Percentiles rank a stretch among this genome's conserved stretches.
phyloP scores from a whole-genome alignment of 2,329 filamentous ascomycete genomes.

The Sarocladium strictum region DNA sequence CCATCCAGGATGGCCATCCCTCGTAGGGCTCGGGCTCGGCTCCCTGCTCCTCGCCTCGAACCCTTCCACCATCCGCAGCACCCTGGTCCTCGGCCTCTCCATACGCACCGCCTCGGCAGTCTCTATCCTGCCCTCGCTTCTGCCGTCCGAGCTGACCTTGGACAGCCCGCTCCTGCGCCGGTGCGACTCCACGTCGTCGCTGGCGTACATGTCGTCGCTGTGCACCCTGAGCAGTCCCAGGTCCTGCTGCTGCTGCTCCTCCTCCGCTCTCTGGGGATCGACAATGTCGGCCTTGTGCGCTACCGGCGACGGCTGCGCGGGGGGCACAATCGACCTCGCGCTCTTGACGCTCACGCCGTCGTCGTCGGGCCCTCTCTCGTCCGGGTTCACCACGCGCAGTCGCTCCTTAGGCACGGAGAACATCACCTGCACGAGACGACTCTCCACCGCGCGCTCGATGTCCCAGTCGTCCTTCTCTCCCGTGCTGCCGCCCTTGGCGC shows the following conservation, averaged over 20 bases:
- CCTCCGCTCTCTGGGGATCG: slow-evolving; percentile 24
- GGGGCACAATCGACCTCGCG: slow-evolving; percentile 4
- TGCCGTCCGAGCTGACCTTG: slow-evolving; percentile 22
- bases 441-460: slow-evolving; percentile 66
- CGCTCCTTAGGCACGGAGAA: slow-evolving; percentile 88
- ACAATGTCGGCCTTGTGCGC: slow-evolving; percentile 33
- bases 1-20: background rate
- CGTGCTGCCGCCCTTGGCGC: slow-evolving; percentile 22
- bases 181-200: background rate
- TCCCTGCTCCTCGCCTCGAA: slow-evolving; percentile 38
- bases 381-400: slow-evolving; percentile 83
- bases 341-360: slow-evolving; percentile 15
- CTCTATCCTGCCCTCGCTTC: slow-evolving; percentile 27
- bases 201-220: slow-evolving; percentile 7
- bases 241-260: background rate
- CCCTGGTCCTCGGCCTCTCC: slow-evolving; percentile 34
- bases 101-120: slow-evolving; percentile 42
- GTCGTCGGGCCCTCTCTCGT: slow-evolving; percentile 32
- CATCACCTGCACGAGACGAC: slow-evolving; percentile 72
- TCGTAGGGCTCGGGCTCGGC: slow-evolving; percentile 7
- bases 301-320: background rate
- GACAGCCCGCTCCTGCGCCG: slow-evolving; percentile 14
- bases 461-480: slow-evolving; percentile 66
- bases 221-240: slow-evolving; percentile 11
- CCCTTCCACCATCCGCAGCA: slow-evolving; percentile 50